Evolutionary conservation across 495 filamentous ascomycete species (phyloP).

Genomic region (Chaetomidium leptoderma): DNA sequence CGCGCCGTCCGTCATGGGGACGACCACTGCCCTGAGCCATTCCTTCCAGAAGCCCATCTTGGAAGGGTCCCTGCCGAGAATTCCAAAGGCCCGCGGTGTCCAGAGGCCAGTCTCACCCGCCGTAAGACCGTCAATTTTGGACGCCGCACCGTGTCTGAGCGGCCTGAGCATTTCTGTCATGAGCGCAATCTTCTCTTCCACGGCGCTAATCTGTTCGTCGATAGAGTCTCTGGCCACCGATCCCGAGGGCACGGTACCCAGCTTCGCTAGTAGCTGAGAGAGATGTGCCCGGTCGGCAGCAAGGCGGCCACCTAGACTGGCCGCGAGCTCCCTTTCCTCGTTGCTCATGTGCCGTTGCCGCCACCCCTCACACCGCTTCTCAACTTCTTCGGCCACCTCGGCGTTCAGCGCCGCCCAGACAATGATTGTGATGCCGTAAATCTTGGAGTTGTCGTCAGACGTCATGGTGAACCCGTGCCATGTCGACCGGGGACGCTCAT

Average conservation of each 20-base stretch:
- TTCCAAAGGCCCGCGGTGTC: slow-evolving; percentile 91
- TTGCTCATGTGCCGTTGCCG: slow-evolving; percentile 90
- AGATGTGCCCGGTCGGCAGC: slow-evolving; percentile 87
- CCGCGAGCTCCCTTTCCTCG: slow-evolving; percentile 90
- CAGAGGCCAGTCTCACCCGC: slow-evolving; percentile 95
- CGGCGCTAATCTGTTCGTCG: slow-evolving; percentile 90
- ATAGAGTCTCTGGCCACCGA: slow-evolving; percentile 74
- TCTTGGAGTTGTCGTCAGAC: slow-evolving; percentile 78
- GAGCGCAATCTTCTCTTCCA: slow-evolving; percentile 92
- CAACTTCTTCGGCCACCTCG: slow-evolving; percentile 78
- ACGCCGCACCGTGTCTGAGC: slow-evolving; percentile 86
- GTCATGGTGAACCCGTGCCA: slow-evolving; percentile 99
- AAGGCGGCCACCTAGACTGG: slow-evolving; percentile 84
- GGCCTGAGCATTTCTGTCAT: slow-evolving; percentile 96
- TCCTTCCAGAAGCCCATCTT: slow-evolving; percentile 98
- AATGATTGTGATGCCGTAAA: slow-evolving; percentile 88
- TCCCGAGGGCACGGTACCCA: slow-evolving; percentile 74
- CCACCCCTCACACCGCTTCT: slow-evolving; percentile 91
- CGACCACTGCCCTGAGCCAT: slow-evolving; percentile 86
- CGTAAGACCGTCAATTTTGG: slow-evolving; percentile 95
- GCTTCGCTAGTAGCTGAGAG: slow-evolving; percentile 75
- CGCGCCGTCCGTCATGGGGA: slow-evolving; percentile 88
- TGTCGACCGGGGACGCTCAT: slow-evolving; percentile 86
- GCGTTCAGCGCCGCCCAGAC: slow-evolving; percentile 86
- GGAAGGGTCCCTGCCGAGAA: slow-evolving; percentile 78